Conservation (phyloP, 345 rosid genomes). For the Aegle marmelos region DNA sequence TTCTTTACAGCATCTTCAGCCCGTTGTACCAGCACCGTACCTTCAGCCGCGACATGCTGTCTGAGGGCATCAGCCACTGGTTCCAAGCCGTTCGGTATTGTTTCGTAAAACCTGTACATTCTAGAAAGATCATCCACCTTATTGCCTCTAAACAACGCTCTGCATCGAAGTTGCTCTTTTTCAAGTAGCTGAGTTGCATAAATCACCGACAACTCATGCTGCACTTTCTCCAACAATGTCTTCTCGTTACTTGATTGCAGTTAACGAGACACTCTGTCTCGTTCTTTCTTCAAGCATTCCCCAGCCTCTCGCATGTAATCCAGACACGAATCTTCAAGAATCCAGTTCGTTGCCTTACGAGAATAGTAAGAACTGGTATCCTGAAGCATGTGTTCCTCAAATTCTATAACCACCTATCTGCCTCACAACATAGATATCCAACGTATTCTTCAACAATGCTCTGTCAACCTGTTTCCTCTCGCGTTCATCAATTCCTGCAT, state of each 20-base stretch:
- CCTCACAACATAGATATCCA: conserved; percentile 72
- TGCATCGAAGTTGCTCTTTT: conserved; percentile 88
- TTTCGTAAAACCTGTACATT: conserved; percentile 84
- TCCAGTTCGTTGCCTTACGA: conserved; percentile 84
- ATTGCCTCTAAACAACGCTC: conserved; percentile 77
- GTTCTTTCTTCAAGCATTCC: conserved; percentile 87
- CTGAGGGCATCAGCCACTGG: conserved; percentile 79
- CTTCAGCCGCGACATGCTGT: conserved; percentile 92
- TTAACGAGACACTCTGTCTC: conserved; percentile 82
- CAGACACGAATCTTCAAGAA: conserved; percentile 68
- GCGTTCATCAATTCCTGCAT: conserved; percentile 67
- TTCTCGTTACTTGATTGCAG: conserved; percentile 80
- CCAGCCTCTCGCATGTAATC: conserved; percentile 86
- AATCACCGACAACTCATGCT: conserved; percentile 68
- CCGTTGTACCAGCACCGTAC: conserved; percentile 76
- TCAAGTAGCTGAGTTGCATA: conserved; percentile 70
- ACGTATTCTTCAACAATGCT: conserved; percentile 64
- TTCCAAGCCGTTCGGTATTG: conserved; percentile 68
- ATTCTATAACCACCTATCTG: conserved; percentile 65
- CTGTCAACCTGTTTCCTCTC: conserved; percentile 86
- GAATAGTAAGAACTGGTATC: conserved; percentile 72
- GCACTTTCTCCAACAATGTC: conserved; percentile 91
- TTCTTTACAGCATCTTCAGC: conserved; percentile 88
- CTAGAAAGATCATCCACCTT: conserved; percentile 91
- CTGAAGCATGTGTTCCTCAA: conserved; percentile 64